These are phyloP conservation scores for Candida buenavistaensis DNA, from an alignment of 1,139 yeast species.

Conservation along the genomic window DNA sequence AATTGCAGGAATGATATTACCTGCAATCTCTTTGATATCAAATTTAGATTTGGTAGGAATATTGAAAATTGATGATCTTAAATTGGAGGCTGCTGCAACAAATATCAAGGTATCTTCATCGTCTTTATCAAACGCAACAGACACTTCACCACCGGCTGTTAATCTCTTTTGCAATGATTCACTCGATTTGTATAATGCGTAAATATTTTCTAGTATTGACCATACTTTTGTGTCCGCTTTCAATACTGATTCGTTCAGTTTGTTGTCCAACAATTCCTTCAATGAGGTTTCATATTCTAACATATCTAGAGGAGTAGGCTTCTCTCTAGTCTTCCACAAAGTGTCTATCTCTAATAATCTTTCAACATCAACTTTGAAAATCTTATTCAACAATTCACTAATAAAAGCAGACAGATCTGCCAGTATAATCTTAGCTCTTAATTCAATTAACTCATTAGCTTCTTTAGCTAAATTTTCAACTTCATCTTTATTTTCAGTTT, in stretches of 20 bases:
- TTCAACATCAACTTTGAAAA: conserved; percentile 71
- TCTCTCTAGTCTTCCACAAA: conserved; percentile 71
- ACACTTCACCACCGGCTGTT: conserved; percentile 33
- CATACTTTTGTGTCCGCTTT: conserved; percentile 61
- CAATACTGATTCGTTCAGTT: conserved; percentile 22
- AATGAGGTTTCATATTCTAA: conserved; percentile 19
- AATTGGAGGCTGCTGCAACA: conserved; percentile 84
- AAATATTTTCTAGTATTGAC: conserved; percentile 63
- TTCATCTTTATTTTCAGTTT: conserved; percentile 64
- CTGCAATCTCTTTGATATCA: conserved; percentile 91
- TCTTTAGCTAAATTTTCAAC: conserved; percentile 69
- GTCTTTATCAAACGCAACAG: conserved; percentile 86
- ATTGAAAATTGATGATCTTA: conserved; percentile 71
- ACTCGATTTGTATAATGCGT: conserved; percentile 56
- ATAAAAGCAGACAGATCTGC: conserved; percentile 30
- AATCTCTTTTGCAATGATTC: conserved; percentile 52
- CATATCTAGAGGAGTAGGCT: conserved; percentile 63
- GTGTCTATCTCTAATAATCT: conserved; percentile 70
- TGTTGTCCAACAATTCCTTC: conserved; percentile 13
- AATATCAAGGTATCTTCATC: conserved; percentile 88
- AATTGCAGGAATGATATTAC: conserved; percentile 96
- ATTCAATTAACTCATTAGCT: conserved; percentile 69
- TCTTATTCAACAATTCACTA: conserved; percentile 48
- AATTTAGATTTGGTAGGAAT: conserved; percentile 79
- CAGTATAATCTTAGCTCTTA: conserved; percentile 48